phyloP scores from a whole-genome alignment of 805 yeast genomes.

The Tetrapisispora taiwanensis region DNA sequence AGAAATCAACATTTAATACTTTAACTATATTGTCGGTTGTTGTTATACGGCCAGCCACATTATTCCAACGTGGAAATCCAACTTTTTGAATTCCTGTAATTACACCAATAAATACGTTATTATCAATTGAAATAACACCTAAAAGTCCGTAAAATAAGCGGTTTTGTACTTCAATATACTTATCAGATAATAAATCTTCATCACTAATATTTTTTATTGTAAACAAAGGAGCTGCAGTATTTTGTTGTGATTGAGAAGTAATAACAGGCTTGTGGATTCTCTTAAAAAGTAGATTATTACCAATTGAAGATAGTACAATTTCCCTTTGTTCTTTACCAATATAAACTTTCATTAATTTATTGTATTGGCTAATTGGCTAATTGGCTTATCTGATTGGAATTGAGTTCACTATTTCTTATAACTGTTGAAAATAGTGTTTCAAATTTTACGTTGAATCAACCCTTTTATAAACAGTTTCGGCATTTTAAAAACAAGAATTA shows the following conservation, averaged over 20 bases:
- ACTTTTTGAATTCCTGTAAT: slow-evolving; percentile 44
- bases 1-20: slow-evolving; percentile 53
- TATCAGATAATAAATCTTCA: slow-evolving; percentile 28
- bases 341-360: slow-evolving; percentile 46
- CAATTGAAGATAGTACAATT: slow-evolving; percentile 51
- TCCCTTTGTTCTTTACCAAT: slow-evolving; percentile 59
- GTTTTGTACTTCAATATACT: slow-evolving; percentile 32
- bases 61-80: slow-evolving; percentile 43
- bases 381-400: no score
- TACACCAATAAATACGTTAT: slow-evolving; percentile 46
- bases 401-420: no score
- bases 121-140: slow-evolving; percentile 50
- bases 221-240: slow-evolving; percentile 16
- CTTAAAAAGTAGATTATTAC: slow-evolving; percentile 51
- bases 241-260: slow-evolving; percentile 15
- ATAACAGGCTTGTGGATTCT: slow-evolving; percentile 12
- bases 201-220: slow-evolving; percentile 38
- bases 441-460: no score
- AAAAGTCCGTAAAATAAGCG: slow-evolving; percentile 43
- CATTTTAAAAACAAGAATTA: background rate
- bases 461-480: no score
- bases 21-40: slow-evolving; percentile 43
- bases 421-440: no score
- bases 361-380: no score
- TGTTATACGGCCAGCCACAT: slow-evolving; percentile 10